Conservation (phyloP, 2,329 filamentous ascomycete species). For the Chlorencoelia australis region DNA sequence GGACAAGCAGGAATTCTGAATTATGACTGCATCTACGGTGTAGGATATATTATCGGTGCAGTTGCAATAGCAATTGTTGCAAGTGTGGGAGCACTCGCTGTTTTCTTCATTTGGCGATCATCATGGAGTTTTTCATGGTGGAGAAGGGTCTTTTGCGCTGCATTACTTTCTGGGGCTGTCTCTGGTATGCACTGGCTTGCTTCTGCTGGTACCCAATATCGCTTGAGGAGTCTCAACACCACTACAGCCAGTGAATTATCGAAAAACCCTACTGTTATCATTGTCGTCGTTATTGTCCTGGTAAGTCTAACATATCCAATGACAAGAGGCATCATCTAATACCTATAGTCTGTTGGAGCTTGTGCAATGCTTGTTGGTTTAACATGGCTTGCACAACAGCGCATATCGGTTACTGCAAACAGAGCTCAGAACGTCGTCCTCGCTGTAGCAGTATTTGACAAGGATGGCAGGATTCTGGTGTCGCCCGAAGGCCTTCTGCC, state of each 20-base stretch:
- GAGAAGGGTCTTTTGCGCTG: constrained; percentile 57
- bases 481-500: constrained; percentile 60
- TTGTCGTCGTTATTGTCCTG: constrained; percentile 19
- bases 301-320: constrained; percentile 3
- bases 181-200: constrained; percentile 86
- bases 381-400: constrained; percentile 38
- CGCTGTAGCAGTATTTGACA: constrained; percentile 56
- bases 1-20: constrained; percentile 77
- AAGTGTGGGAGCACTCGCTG: constrained; percentile 54
- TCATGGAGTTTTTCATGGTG: constrained; percentile 71
- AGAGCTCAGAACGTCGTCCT: constrained; percentile 44
- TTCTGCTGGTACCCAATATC: constrained; percentile 59
- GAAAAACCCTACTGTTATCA: constrained; percentile 4
- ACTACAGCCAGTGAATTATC: constrained; percentile 1
- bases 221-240: constrained; percentile 38
- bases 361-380: constrained; percentile 47
- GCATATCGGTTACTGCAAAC: constrained; percentile 18
- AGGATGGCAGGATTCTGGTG: constrained; percentile 55
- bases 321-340: neutral
- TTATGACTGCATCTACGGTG: constrained; percentile 58
- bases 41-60: constrained; percentile 48
- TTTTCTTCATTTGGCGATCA: constrained; percentile 70
- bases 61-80: constrained; percentile 63
- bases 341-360: constrained; percentile 45
- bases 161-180: constrained; percentile 61